Base-by-base conservation (phyloP, 805 yeast genomes). In the Candida koratica region DNA sequence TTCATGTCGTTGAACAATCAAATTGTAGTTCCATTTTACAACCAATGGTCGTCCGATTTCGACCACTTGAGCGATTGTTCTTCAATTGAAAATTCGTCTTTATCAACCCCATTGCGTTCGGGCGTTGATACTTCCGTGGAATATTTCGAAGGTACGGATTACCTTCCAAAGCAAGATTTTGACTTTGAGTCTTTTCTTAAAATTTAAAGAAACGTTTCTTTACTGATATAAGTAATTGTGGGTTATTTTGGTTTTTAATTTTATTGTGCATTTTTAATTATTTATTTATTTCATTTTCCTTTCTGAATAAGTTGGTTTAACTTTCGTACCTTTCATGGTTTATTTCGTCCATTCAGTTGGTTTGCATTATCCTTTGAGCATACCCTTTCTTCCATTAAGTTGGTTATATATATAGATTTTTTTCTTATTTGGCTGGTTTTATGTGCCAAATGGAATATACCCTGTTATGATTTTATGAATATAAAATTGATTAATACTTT, bases 1-100 rank as follows among this genome's bases (percentile, higher is more conserved):
- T 53, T 57, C 34, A 51, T 56, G 58, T 43, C 43, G 30, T 45
- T 58, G 27, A 53, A 51, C 38, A 45, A 53, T 16, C 61, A 57
- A 46, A 38, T 55, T 10, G 17, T 38, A 17, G 37, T 37, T 11
- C 19, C 37, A 16, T 45, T 47, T 18, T n/a, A 23, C 6, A 11
- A 12, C 9, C 31, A 25, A 33, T 11, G 28, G 18, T 5, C 4
- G 17, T 12, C 6, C 12, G 32, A 32, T 13, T 34, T 41, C 25
- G 38, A 42, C 9, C 45, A 42, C 14, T 36, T 32, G 5, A 22
- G 28, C 20, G 39, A 31, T 17, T 12, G 18, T 18, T 28, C 34
- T 10, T 27, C 27, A 5, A 28, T 18, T 35, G 38, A 31, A 15
- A 26, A 37, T n/a, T 33, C 39, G 17, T 38, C 38, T 18, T 32